Base-by-base conservation (phyloP, 2,329 filamentous ascomycete genomes). In the Aureobasidium sp. region DNA sequence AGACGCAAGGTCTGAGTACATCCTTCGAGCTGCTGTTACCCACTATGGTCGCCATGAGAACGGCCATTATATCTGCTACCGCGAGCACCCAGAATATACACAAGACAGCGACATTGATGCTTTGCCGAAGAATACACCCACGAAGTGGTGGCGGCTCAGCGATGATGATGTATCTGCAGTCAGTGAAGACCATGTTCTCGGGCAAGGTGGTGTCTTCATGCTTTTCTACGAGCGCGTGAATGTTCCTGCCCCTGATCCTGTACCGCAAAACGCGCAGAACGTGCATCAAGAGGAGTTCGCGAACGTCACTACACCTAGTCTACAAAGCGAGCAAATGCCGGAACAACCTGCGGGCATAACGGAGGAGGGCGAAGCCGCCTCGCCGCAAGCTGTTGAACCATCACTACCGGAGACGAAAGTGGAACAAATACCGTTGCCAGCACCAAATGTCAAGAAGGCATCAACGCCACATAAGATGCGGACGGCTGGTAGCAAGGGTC, bases 21-120 rank as follows among this genome's bases (percentile, higher is more conserved):
- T 90, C 70, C 79, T 97, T 17, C 84, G 88, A 59, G 91, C 92
- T 34, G 89, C 93, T 0, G 84, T 97, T 10, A 94, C 91, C 0
- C 94, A 97, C 71, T 90, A 89, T 65, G 94, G 94, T 4, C 82
- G 89, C 36, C 94, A 97, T 72, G 91, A 97, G 65, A 96, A 96
- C 68, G 94, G 94, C 0, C 94, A 99, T 75, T 97, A 99, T 68
- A 86, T 97, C 42, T 96, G 91, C 72, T 96, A 94, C 73, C 84
- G 90, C 57, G 89, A 88, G 69, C 87, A 90, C 69, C 80, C 84
- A 50, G 62, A 63, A 12, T 44, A 23, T 50, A 61, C 8, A 23
- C 44, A 3, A 70, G 66, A 66, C 6, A 68, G 70, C 0, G 65
- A 74, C 2, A 71, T 74, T 7, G 64, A 68, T 6, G 48, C 64